Conservation (phyloP, 192 early-diverging fungal genomes). For the Coemansia sp. region DNA sequence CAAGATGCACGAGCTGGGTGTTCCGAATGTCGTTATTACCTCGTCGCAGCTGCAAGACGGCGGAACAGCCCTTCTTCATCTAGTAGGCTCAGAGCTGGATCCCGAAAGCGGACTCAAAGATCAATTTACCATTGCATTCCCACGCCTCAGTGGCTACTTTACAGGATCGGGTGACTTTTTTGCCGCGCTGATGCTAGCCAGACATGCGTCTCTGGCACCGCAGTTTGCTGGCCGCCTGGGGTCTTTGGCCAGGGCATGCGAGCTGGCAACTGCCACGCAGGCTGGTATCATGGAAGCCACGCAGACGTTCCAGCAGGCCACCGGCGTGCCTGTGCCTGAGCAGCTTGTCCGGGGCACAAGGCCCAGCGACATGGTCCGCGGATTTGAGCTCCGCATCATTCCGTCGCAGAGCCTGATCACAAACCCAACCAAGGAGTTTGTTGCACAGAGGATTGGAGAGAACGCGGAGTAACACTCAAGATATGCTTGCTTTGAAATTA, state of each 20-base stretch:
- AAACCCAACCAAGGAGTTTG: slow-evolving; percentile 13
- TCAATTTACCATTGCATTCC: slow-evolving; percentile 73
- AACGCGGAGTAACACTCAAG: neutral
- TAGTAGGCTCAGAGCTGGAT: slow-evolving; percentile 53
- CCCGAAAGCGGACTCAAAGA: slow-evolving; percentile 14
- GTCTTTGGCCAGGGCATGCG: slow-evolving; percentile 59
- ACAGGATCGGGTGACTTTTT: slow-evolving; percentile 95
- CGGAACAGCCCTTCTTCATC: slow-evolving; percentile 44
- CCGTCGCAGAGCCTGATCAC: slow-evolving; percentile 55
- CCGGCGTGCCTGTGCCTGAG: slow-evolving; percentile 10
- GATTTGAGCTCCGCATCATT: slow-evolving; percentile 73
- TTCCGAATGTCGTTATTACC: slow-evolving; percentile 74
- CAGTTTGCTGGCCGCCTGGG: slow-evolving; percentile 11
- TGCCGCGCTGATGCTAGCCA: slow-evolving; percentile 69
- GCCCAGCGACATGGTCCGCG: slow-evolving; percentile 48
- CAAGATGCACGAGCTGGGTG: slow-evolving; percentile 66
- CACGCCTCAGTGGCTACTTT: slow-evolving; percentile 73
- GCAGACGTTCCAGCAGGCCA: slow-evolving; percentile 41
- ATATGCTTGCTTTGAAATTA: too few species aligned
- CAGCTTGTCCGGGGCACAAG: slow-evolving; percentile 9
- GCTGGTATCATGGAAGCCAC: slow-evolving; percentile 72
- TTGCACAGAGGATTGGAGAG: slow-evolving; percentile 12
- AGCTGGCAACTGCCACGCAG: slow-evolving; percentile 66
- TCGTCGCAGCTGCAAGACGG: slow-evolving; percentile 55
- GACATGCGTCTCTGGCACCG: slow-evolving; percentile 51